Evolutionary conservation across 176 grass and related monocot species (phyloP), one percentile per base, ranked within the genome.

Genomic region (Chloris gayana): DNA sequence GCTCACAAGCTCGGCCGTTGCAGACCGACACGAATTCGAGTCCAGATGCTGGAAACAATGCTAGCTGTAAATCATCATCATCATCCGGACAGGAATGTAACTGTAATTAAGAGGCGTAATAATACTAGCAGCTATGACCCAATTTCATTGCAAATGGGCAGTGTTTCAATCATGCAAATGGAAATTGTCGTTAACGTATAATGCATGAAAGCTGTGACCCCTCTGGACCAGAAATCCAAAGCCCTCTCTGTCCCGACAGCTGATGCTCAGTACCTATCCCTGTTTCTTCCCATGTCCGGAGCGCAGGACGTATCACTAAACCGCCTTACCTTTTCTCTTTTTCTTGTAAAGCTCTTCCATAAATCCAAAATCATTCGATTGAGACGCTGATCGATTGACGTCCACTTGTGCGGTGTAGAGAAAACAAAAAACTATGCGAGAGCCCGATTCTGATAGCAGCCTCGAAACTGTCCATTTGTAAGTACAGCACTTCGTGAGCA

Each of bases 51-150:
- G 37, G 21, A 77, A 64, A 77, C n/a, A n/a, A n/a, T n/a, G n/a
- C n/a, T 46, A 4, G 21, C 62, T 17, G 15, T 45, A 7, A 7
- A 13, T 7, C 6, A 17, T 44, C 14, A 54, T 49, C 50, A 10
- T 2, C 34, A 75, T 45, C 64, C 8, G 24, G 41, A 4, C 69
- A 46, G 60, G 4, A 60, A 60, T 70, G 79, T 62, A 29, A 51
- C 15, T 50, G 32, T 53, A 64, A 62, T 75, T 84, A 77, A 17
- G 60, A 26, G 37, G 19, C 25, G 21, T 19, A 17, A 64, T 69
- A 37, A 0, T 6, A 37, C 35, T 37, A 42, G 58, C 57, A 6
- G 15, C 44, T 53, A 32, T 29, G 34, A 33, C 53, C 58, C 14
- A 1, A 32, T 24, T 50, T 17, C 15, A 50, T 29, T 70, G 39